These are phyloP conservation scores for Phylloporus arenicola DNA, from an alignment of 768 basidiomycete genomes.

Conservation along the genomic window DNA sequence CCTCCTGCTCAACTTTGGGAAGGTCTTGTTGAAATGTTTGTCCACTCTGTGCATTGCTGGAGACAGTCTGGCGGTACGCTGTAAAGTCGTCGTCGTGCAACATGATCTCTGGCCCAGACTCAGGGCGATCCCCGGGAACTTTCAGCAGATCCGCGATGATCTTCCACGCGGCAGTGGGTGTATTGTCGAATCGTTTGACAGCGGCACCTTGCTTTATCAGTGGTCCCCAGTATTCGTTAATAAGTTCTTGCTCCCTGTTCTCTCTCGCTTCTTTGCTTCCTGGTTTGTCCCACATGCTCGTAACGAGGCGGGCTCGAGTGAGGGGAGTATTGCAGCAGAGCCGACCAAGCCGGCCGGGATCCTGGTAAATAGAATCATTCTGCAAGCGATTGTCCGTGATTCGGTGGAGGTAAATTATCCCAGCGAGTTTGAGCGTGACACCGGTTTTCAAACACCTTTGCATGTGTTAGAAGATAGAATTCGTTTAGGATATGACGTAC, in stretches of 20 bases:
- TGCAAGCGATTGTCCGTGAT: constrained; percentile 34
- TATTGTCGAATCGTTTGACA: not conserved
- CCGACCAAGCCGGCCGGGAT: constrained; percentile 26
- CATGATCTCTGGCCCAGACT: too few species aligned
- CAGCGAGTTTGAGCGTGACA: constrained; percentile 6
- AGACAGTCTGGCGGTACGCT: too few species aligned
- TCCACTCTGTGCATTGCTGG: too few species aligned
- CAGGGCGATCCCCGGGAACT: too few species aligned
- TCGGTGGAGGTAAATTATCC: constrained; percentile 19
- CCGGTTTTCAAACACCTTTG: constrained; percentile 3
- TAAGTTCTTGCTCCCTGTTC: not conserved
- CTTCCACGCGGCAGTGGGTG: not conserved
- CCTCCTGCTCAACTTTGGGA: not conserved
- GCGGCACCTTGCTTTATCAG: constrained; percentile 3
- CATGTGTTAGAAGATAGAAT: not conserved
- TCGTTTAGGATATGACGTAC: not conserved
- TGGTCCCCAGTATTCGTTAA: constrained; percentile 9
- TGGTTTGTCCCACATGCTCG: constrained; percentile 34
- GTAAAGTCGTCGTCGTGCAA: too few species aligned
- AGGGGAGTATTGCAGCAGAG: constrained; percentile 30
- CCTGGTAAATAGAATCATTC: constrained; percentile 20
- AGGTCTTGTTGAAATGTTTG: not conserved
- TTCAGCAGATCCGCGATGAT: not conserved
- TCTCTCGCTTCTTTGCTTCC: not conserved
- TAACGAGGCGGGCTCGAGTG: constrained; percentile 22